These are phyloP conservation scores for Zymoseptoria ardabiliae DNA, from an alignment of 2,329 filamentous ascomycete genomes.

Conservation along the genomic window DNA sequence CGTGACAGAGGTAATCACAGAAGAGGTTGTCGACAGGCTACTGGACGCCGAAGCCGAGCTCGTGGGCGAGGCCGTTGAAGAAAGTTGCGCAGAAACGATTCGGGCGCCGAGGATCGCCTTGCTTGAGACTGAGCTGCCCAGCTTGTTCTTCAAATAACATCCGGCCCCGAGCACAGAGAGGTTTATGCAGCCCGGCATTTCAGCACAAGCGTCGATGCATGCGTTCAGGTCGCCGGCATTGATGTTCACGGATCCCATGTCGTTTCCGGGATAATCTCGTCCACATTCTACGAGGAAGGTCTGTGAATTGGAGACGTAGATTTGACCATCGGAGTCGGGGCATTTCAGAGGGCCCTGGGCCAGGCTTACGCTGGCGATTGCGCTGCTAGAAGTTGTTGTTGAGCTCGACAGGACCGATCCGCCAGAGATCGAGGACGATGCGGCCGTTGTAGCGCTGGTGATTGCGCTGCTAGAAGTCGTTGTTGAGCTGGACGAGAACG, in stretches of 20 bases:
- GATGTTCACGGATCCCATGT: slow-evolving; percentile 20
- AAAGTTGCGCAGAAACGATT: slow-evolving; percentile 9
- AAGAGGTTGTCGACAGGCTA: not conserved
- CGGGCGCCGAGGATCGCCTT: slow-evolving; percentile 23
- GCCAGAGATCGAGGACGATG: slow-evolving; percentile 3
- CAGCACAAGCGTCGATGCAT: slow-evolving; percentile 28
- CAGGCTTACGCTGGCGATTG: slow-evolving; percentile 3
- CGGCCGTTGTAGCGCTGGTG: not conserved
- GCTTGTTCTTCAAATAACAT: slow-evolving; percentile 2
- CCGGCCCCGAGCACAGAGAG: slow-evolving; percentile 16
- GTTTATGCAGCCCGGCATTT: slow-evolving; percentile 26
- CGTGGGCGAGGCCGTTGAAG: slow-evolving; percentile 4
- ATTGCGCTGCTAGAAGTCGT: not conserved
- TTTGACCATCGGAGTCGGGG: slow-evolving; percentile 16
- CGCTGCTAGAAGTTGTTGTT: slow-evolving; percentile 6
- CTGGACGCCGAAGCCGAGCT: slow-evolving; percentile 7
- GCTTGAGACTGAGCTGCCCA: not conserved
- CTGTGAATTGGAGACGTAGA: slow-evolving; percentile 13
- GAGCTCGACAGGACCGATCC: not conserved
- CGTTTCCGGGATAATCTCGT: slow-evolving; percentile 26
- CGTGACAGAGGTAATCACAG: not conserved
- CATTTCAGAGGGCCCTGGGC: slow-evolving; percentile 10
- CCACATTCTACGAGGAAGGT: slow-evolving; percentile 22
- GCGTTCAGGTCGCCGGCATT: slow-evolving; percentile 13
- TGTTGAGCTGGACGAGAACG: not conserved